Evolutionary conservation across 2,329 filamentous ascomycete genomes (phyloP).

Genomic region (Verticillium albo-atrum): DNA sequence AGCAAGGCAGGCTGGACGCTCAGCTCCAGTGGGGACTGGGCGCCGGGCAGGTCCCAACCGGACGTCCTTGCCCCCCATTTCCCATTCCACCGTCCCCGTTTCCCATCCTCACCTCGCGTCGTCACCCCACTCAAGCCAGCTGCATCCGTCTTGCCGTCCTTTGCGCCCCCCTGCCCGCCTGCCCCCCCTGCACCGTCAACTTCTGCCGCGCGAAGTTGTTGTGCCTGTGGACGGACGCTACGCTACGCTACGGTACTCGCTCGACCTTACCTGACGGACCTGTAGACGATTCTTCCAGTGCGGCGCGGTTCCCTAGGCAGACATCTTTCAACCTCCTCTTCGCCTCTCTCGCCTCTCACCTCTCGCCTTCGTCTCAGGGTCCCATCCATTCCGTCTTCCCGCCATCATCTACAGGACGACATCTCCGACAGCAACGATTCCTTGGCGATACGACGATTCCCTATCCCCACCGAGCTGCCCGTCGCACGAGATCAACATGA

Average conservation of each 20-base stretch:
- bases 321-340: not conserved
- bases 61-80: not conserved
- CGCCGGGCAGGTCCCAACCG: not conserved
- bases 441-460: not conserved
- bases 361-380: not conserved
- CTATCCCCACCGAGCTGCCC: not conserved
- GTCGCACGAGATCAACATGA: not conserved
- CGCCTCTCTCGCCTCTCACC: too few relatives aligned
- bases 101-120: not conserved
- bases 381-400: not conserved
- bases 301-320: not conserved
- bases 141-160: not conserved
- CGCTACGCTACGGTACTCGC: not conserved
- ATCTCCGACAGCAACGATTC: not conserved
- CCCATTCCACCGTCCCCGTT: not conserved
- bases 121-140: not conserved
- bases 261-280: not conserved
- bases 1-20: not conserved
- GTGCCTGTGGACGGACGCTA: not conserved
- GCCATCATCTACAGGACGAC: not conserved
- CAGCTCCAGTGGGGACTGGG: not conserved
- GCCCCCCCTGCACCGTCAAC: not conserved
- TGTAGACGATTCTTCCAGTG: not conserved
- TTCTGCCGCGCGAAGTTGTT: not conserved
- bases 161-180: not conserved